Base-by-base conservation (phyloP, 305 asterid genomes). In the Stenogyne calaminthoides region DNA sequence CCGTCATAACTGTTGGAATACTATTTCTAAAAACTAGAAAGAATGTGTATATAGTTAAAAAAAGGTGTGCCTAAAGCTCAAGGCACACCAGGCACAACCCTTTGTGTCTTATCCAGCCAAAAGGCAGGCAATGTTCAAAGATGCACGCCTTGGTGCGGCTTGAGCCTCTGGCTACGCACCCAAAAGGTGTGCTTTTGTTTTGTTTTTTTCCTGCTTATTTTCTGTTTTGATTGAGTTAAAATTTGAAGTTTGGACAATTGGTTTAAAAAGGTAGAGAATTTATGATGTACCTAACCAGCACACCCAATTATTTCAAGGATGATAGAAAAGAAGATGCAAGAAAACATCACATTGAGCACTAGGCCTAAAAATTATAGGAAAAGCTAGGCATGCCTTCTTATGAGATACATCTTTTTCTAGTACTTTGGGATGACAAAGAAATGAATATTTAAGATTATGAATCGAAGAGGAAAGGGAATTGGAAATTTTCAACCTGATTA, bases 71-170 rank as follows among this genome's bases (percentile, higher is more conserved):
- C 67, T 61, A 25, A 36, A 36, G 67, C 67, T 61, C n/a, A 61
- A 61, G 67, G 42, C 27, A 54, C 47, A 27, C 67, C 25, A 9
- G 49, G 67, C 27, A 32, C 44, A 34, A 61, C 25, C 47, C 14
- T 61, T 61, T 61, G 67, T 36, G 42, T n/a, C 27, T 36, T 61
- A 59, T 32, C 67, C 40, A 34, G 67, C 67, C 67, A 61, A 34
- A 34, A 34, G 49, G 49, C 5, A n/a, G 49, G 29, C 5, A 39
- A 61, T 61, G 47, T 36, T 36, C 67, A 34, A 36, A 36, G 25
- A 36, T n/a, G 14, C 67, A 61, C 29, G 47, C 27, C 65, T 60
- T 60, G 8, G 60, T 54, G 29, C 60, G 14, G 29, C 29, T 54
- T 54, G 60, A 54, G 60, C 60, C 32, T 54, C 60, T 8, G 60